A percentile compares a stretch with the other conserved stretches of the same genome.
phyloP scores from a whole-genome alignment of 306 rosid genomes.

The Pyrus communis region DNA sequence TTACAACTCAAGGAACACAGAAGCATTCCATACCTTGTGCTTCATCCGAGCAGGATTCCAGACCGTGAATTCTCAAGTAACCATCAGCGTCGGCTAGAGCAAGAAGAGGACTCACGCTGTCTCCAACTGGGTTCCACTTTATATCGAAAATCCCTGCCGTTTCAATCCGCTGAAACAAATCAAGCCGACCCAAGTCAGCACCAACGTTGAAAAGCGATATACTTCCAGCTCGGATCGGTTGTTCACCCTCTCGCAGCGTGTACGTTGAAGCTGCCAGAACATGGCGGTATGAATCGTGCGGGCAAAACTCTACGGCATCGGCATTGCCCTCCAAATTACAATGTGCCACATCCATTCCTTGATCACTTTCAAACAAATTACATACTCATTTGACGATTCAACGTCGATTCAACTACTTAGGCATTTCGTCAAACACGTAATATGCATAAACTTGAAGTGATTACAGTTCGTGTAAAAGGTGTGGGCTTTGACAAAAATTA shows the following conservation, averaged over 20 bases:
- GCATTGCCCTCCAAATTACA: slow-evolving; percentile 73
- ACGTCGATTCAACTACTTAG: neutral
- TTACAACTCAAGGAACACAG: neutral
- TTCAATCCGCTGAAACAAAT: slow-evolving; percentile 37
- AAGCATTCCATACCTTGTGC: slow-evolving; percentile 52
- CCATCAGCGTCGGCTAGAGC: slow-evolving; percentile 88
- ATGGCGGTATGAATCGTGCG: slow-evolving; percentile 40
- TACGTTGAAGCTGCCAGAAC: slow-evolving; percentile 80
- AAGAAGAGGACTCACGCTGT: slow-evolving; percentile 38
- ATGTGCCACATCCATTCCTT: slow-evolving; percentile 67
- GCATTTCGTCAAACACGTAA: slow-evolving; percentile 27
- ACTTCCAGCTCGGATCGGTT: slow-evolving; percentile 65
- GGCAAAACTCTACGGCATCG: slow-evolving; percentile 88
- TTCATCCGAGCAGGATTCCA: slow-evolving; percentile 30
- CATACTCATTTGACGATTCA: neutral
- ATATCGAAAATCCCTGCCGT: slow-evolving; percentile 75
- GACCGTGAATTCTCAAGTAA: slow-evolving; percentile 54
- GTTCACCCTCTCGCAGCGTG: slow-evolving; percentile 63
- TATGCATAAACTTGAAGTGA: neutral
- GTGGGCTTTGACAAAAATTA: neutral
- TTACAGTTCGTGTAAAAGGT: neutral
- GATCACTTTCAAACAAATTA: neutral
- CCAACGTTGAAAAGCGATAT: slow-evolving; percentile 54
- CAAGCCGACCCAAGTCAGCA: slow-evolving; percentile 29
- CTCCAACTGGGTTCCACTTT: slow-evolving; percentile 65